Evolutionary conservation across 2,329 filamentous ascomycete genomes (phyloP).

Genomic region (Tolypocladium inflatum): DNA sequence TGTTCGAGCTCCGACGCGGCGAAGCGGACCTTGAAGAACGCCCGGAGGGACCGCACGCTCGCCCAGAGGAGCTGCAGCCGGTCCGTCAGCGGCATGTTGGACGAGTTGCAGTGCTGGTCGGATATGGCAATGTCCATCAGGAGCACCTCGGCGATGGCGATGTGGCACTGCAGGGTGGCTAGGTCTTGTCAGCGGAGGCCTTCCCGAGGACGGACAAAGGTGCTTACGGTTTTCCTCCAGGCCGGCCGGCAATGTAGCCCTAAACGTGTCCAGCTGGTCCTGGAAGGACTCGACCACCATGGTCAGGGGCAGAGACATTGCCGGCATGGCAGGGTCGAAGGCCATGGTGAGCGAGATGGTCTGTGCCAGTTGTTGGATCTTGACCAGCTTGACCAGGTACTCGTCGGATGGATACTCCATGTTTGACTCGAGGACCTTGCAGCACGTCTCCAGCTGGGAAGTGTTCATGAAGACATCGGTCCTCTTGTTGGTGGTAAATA

Average conservation of each 20-base stretch:
- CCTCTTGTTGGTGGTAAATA: constrained; percentile 36
- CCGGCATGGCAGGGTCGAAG: constrained; percentile 17
- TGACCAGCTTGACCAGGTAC: constrained; percentile 34
- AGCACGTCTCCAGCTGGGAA: constrained; percentile 32
- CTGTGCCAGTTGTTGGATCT: constrained; percentile 38
- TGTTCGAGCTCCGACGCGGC: constrained; percentile 18
- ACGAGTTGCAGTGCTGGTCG: constrained; percentile 21
- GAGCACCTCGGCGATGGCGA: constrained; percentile 35
- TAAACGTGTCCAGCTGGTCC: constrained; percentile 31
- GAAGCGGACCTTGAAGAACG: constrained; percentile 29
- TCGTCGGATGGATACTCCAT: constrained; percentile 34
- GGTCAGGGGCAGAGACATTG: constrained; percentile 27
- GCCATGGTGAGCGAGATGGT: constrained; percentile 32
- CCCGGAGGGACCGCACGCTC: constrained; percentile 29
- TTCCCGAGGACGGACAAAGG: accelerated
- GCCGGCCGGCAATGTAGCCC: constrained; percentile 22
- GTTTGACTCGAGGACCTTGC: constrained; percentile 28
- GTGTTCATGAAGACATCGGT: constrained; percentile 39
- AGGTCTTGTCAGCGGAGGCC: background rate
- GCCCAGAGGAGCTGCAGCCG: constrained; percentile 36
- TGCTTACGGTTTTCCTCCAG: constrained; percentile 24
- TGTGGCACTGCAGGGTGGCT: constrained; percentile 31
- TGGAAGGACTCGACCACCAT: constrained; percentile 34
- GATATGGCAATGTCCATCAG: constrained; percentile 36
- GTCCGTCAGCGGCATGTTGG: constrained; percentile 24